Base-by-base conservation (phyloP, 192 early-diverging fungal genomes). In the Coemansia pectinata region DNA sequence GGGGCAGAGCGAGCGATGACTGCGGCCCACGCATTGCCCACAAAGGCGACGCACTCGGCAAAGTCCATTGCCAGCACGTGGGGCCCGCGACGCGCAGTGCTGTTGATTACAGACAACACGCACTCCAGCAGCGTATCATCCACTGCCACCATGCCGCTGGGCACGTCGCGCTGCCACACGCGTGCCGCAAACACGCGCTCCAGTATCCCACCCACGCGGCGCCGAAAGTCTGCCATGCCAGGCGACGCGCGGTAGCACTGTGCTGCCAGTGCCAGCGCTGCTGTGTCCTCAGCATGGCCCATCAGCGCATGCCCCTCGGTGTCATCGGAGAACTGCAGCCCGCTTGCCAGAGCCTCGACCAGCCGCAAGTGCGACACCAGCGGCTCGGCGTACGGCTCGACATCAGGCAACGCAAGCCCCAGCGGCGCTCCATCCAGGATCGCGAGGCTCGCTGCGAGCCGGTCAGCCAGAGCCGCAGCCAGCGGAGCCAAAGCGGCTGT, bases 281-380 rank as follows among this genome's bases (percentile, higher is more conserved):
- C n/a, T 1, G 23, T 40, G 5, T 70, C 52, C 17, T 79, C 77
- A 15, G 40, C 58, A 17, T 79, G 65, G 63, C 77, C 65, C 73
- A 76, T 66, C 4, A 57, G 55, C 42, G 81, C 81, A 25, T 59
- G 63, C 60, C 72, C 77, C 71, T 84, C 81, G 42, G 72, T 33
- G 4, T 84, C 77, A 48, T 84, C 81, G 2, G 77, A 45, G 45
- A 79, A 70, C 65, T 84, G 77, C 29, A 84, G 70, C 3, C 81
- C 81, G 15, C 81, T 70, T 0, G 73, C 77, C 52, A 79, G 69
- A 6, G 77, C 65, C 15, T 76, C 81, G 9, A 72, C 71, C 15
- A 76, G 61, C 15, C 69, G 71, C 69, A 83, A 53, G 33, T 47
- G 65, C 29, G 65, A 47, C 2, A 50, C 38, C 60, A 83, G 52